phyloP scores from a whole-genome alignment of 139 green algal genomes.

The Tetraselmis chui region DNA sequence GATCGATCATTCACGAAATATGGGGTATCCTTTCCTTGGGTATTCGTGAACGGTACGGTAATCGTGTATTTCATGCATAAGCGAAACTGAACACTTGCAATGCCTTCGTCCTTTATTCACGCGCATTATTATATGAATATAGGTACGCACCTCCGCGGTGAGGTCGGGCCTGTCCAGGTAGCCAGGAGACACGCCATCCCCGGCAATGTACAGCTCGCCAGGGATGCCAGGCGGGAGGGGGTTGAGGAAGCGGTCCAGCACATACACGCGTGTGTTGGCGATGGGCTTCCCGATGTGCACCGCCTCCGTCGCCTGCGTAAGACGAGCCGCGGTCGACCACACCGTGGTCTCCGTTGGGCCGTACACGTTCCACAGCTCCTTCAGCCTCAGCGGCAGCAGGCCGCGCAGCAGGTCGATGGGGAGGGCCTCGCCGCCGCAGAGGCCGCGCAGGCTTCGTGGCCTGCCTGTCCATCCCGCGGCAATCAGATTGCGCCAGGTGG shows the following conservation, averaged over 20 bases:
- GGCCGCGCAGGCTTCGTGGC: background rate
- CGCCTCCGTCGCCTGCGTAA: background rate
- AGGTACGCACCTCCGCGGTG: constrained; percentile 3
- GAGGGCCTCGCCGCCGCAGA: constrained; percentile 19
- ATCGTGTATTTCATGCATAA: too few relatives aligned
- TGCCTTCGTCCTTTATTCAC: too few relatives aligned
- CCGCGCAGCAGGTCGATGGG: constrained; percentile 5
- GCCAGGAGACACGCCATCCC: constrained; percentile 11
- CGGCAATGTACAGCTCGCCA: constrained; percentile 22
- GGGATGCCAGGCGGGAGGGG: constrained; percentile 8
- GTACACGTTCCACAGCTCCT: constrained; percentile 10
- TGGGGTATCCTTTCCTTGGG: too few relatives aligned
- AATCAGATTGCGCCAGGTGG: constrained; percentile 12
- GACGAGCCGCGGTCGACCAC: constrained; percentile 9
- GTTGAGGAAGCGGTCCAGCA: constrained; percentile 12
- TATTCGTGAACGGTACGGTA: too few relatives aligned
- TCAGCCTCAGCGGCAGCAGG: constrained; percentile 7
- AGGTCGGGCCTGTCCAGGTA: constrained; percentile 12
- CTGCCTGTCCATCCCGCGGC: background rate
- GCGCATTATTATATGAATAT: too few relatives aligned
- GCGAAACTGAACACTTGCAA: too few relatives aligned
- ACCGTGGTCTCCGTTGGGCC: constrained; percentile 6
- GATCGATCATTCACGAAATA: too few relatives aligned
- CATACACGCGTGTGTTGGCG: constrained; percentile 21
- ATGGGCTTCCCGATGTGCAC: constrained; percentile 18